Evolutionary conservation across 179 eudicot species (phyloP), one percentile per base, ranked within the genome.

Genomic region (Sideroxylon spinosum): DNA sequence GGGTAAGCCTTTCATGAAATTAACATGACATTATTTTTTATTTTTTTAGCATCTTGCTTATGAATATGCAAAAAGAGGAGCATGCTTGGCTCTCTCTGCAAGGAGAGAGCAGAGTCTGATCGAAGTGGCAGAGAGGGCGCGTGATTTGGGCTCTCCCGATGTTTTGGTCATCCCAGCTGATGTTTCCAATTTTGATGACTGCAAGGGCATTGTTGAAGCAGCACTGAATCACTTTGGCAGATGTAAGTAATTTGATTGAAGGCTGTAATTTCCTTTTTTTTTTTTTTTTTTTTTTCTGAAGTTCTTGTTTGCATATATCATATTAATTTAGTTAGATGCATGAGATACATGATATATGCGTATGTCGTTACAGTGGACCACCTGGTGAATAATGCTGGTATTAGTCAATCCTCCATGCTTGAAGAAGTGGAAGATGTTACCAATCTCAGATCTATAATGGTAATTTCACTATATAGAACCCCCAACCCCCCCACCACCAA

Each of bases 321-420:
- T n/a, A n/a, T n/a, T n/a, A n/a, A 53, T 53, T 53, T 53, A 12
- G 3, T 53, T 12, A 13, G 0, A 10, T 29, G 37, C 2, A 29
- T 29, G 37, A 29, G 1, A 29, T 29, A 29, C 3, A 29, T 29
- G 37, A 29, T 29, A 29, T 29, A 29, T 29, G 37, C 17, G 60
- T 23, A 8, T 10, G 23, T 60, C 12, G 48, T 23, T 6, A 8
- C 78, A 80, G 97, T 91, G 91, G 91, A 91, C 74, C 97, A 93
- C 88, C 72, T 93, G 78, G 94, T 92, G 72, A 88, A 86, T 50
- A 87, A 89, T 72, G 98, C 94, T 37, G 97, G 95, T 52, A 66
- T 90, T 74, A 57, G 80, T 0, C 84, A 87, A 6, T 66, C 84
- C n/a, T 49, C 83, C 75, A 32, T 73, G 65, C 76, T 93, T 19